phyloP scores from a whole-genome alignment of 805 yeast species.

The Cyberlindnera veronae region DNA sequence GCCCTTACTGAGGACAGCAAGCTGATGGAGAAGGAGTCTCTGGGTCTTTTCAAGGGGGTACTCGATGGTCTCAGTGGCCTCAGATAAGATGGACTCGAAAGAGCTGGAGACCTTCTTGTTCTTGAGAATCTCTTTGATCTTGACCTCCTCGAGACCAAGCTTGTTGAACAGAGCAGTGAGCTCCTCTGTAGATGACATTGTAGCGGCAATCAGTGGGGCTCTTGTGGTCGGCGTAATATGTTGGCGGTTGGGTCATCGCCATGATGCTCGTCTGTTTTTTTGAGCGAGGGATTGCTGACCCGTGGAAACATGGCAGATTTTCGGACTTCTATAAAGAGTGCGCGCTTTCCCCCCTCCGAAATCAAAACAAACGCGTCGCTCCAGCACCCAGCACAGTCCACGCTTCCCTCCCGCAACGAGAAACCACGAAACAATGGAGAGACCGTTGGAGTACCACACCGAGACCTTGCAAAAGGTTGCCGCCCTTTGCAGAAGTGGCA shows the following conservation, averaged over 20 bases:
- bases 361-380: slow-evolving; percentile 5
- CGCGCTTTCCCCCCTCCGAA: neutral
- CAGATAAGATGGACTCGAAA: slow-evolving; percentile 54
- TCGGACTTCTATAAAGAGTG: neutral
- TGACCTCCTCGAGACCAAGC: slow-evolving; percentile 71
- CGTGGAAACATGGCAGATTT: neutral
- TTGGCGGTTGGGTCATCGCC: neutral
- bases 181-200: slow-evolving; percentile 31
- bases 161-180: slow-evolving; percentile 31
- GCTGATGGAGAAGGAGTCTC: slow-evolving; percentile 65
- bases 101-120: slow-evolving; percentile 81
- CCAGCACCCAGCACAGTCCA: no score
- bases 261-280: neutral
- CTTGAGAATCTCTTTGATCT: slow-evolving; percentile 75
- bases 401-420: neutral
- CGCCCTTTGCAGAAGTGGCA: slow-evolving; percentile 1
- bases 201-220: neutral
- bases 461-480: slow-evolving; percentile 8
- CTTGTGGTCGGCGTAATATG: neutral
- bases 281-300: slow-evolving; percentile 2
- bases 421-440: slow-evolving; percentile 3
- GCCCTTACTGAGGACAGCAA: slow-evolving; percentile 70
- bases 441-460: slow-evolving; percentile 8
- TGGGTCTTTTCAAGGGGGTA: slow-evolving; percentile 52
- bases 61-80: slow-evolving; percentile 32